Conservation (phyloP, 2,329 filamentous ascomycete species). For the Pestalotiopsis sp. region DNA sequence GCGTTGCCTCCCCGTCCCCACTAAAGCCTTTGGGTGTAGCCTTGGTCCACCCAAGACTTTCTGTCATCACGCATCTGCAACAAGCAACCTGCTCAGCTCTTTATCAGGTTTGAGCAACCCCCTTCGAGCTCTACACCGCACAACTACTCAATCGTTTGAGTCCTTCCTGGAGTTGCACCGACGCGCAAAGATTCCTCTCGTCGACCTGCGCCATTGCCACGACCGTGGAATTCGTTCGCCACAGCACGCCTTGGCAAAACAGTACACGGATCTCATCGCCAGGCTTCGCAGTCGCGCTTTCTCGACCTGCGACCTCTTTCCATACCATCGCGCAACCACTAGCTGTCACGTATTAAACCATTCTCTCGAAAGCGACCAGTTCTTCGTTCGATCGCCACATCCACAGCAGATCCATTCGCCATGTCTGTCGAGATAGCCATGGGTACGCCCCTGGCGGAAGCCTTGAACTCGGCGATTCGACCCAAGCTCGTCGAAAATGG, state of each 20-base stretch:
- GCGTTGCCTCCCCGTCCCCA: conserved; percentile 1
- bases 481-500: conserved; percentile 91
- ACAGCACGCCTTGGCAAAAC: background rate
- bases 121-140: background rate
- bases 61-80: conserved; percentile 11
- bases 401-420: conserved; percentile 25
- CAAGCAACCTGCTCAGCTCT: background rate
- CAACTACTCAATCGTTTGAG: background rate
- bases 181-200: background rate
- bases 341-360: background rate
- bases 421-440: conserved; percentile 81
- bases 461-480: conserved; percentile 81
- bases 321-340: background rate
- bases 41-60: conserved; percentile 8
- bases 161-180: background rate
- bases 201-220: background rate
- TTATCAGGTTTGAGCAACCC: conserved; percentile 2
- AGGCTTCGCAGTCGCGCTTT: background rate
- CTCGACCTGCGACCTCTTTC: background rate
- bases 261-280: background rate
- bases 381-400: background rate
- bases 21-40: background rate
- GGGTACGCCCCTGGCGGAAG: conserved; percentile 82
- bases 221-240: background rate
- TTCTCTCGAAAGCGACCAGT: background rate